Evolutionary conservation across 2,329 filamentous ascomycete genomes (phyloP), one percentile per base, ranked within the genome.

Genomic region (Rhynchosporium secalis): DNA sequence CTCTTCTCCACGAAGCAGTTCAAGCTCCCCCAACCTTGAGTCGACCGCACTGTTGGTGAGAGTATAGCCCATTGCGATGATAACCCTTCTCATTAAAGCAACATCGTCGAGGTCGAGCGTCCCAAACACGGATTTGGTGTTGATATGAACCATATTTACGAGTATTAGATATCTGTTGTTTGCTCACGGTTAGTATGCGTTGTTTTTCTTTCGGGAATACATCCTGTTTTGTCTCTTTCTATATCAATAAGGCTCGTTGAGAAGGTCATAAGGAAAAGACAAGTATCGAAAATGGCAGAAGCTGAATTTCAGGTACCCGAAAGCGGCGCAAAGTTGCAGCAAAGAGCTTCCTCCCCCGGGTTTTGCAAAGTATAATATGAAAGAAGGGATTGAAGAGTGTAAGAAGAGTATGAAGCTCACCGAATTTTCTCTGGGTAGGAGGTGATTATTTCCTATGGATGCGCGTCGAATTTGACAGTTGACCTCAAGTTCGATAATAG

Each of bases 41-140:
- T 26, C 10, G 15, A 36, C 4, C 12, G 47, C 38, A n/a, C 7
- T 12, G 13, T 56, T 36, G 3, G 43, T n/a, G 6, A 47, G 33
- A 26, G 28, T 49, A 10, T 61, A 51, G 4, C 29, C 15, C 28
- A 58, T 12, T 2, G 47, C 60, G 3, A 29, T 47, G 20, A 57
- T 28, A 3, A 62, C n/a, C 8, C 54, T n/a, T 38, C 26, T 29
- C 6, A 60, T 33, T 5, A 47, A 43, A 7, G 38, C 41, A 1
- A n/a, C 49, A 56, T 60, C 40, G 4, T 55, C 58, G 20, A 60
- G 41, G 31, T 60, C 41, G n/a, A 60, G 12, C 6, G 12, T 40
- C 4, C 26, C 3, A 12, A 60, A 60, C 10, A 55, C 38, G 0
- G 29, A 52, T 28, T 15, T 15, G 0, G 10, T 3, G 10, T 40